phyloP scores from a whole-genome alignment of 2,329 filamentous ascomycete species.

The Pyrenochaeta sp. region DNA sequence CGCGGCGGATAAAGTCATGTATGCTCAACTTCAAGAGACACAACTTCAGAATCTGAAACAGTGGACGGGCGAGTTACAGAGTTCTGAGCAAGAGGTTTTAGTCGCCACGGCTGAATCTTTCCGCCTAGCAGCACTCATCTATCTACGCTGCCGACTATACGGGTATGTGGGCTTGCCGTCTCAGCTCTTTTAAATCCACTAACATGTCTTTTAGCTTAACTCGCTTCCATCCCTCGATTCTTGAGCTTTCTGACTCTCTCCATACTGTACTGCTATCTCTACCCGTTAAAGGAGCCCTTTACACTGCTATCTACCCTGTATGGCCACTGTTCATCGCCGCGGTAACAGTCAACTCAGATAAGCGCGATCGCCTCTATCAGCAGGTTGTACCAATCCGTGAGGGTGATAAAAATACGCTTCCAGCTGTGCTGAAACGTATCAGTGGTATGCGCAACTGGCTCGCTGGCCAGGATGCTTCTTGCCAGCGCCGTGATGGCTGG shows the following conservation, averaged over 20 bases:
- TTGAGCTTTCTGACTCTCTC: constrained; percentile 38
- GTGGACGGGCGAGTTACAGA: constrained; percentile 35
- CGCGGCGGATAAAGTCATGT: constrained; percentile 26
- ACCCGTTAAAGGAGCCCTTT: constrained; percentile 42
- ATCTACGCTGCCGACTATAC: constrained; percentile 41
- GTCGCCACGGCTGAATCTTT: constrained; percentile 42
- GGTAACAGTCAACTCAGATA: constrained; percentile 42
- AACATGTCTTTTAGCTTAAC: constrained; percentile 29
- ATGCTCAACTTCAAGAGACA: constrained; percentile 35
- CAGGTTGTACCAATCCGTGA: constrained; percentile 42
- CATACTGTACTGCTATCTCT: constrained; percentile 34
- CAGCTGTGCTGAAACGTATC: constrained; percentile 40
- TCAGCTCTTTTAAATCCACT: neutral
- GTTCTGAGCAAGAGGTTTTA: constrained; percentile 33
- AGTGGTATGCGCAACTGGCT: constrained; percentile 42
- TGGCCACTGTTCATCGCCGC: constrained; percentile 46
- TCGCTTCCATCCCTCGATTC: constrained; percentile 39
- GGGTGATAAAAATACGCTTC: constrained; percentile 43
- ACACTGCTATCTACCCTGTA: constrained; percentile 43
- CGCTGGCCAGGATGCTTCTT: constrained; percentile 34
- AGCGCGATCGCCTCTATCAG: constrained; percentile 41
- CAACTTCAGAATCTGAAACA: constrained; percentile 39
- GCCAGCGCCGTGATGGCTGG: constrained; percentile 36
- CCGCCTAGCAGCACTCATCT: constrained; percentile 42
- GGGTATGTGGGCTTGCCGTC: constrained; percentile 26